Percentiles rank a stretch among this genome's conserved stretches.
phyloP scores from a whole-genome alignment of 208 protist species.

The Phytomonas sp. region DNA sequence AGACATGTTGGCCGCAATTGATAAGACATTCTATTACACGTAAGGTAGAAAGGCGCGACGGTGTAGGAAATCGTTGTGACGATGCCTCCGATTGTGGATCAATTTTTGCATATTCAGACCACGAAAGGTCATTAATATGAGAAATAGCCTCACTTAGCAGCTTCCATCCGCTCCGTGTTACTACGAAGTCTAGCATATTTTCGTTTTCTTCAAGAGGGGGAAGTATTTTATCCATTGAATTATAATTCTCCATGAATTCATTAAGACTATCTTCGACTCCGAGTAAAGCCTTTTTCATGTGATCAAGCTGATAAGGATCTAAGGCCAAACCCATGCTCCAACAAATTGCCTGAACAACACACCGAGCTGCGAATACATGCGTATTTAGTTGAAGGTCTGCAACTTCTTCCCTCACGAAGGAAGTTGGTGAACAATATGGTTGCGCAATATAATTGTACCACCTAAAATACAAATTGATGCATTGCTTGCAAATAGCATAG shows the following conservation, averaged over 20 bases:
- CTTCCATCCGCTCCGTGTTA: constrained; percentile 44
- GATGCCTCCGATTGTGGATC: constrained; percentile 31
- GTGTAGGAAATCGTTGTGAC: constrained; percentile 47
- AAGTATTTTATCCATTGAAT: background rate
- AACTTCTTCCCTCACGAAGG: background rate
- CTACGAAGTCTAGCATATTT: constrained; percentile 3
- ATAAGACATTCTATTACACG: constrained; percentile 61
- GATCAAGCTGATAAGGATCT: background rate
- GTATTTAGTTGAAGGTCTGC: constrained; percentile 11
- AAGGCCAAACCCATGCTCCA: constrained; percentile 39
- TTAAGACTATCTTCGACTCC: background rate
- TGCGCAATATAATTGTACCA: constrained; percentile 33
- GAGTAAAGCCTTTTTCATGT: constrained; percentile 4
- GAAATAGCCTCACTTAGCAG: constrained; percentile 36
- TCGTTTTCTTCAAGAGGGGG: background rate
- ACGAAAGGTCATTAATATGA: constrained; percentile 28
- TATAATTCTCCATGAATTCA: constrained; percentile 1
- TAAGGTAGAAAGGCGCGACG: constrained; percentile 44
- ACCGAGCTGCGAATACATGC: constrained; percentile 27
- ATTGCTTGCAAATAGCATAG: constrained; percentile 21
- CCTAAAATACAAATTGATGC: constrained; percentile 32
- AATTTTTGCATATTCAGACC: constrained; percentile 30
- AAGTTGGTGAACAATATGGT: background rate
- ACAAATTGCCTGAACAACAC: constrained; percentile 46
- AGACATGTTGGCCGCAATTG: constrained; percentile 64